phyloP scores from a whole-genome alignment of 139 green algal genomes.

The Haematococcus lacustris region DNA sequence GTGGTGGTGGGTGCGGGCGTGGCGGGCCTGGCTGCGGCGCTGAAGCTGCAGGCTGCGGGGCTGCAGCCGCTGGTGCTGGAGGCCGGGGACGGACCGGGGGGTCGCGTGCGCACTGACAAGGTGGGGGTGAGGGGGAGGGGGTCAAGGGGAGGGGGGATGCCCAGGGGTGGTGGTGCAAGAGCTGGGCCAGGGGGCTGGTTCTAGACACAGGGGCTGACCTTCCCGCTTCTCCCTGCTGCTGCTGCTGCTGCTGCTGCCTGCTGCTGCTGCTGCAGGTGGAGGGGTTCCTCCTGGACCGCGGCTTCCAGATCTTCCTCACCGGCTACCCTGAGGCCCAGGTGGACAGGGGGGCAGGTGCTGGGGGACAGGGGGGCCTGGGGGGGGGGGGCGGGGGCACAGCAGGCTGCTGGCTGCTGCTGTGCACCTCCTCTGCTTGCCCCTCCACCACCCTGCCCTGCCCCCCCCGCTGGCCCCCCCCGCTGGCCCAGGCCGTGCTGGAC shows the following conservation, averaged over 20 bases:
- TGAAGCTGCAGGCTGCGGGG: conserved; percentile 24
- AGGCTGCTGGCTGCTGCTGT: not conserved
- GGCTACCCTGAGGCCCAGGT: conserved; percentile 46
- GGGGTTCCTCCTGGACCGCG: conserved; percentile 90
- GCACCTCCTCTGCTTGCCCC: not conserved
- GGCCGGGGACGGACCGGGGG: conserved; percentile 81
- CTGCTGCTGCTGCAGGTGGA: conserved; percentile 47
- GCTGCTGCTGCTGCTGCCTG: too few relatives aligned
- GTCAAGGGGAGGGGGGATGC: too few relatives aligned
- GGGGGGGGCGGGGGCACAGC: not conserved
- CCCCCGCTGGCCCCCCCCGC: too few relatives aligned
- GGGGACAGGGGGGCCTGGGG: too few relatives aligned
- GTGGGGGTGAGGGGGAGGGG: too few relatives aligned
- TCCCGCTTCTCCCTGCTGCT: too few relatives aligned
- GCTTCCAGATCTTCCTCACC: conserved; percentile 98
- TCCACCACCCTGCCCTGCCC: too few relatives aligned
- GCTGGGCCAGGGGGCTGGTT: too few relatives aligned
- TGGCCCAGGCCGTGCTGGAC: conserved; percentile 58
- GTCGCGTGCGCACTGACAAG: conserved; percentile 69
- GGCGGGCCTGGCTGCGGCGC: conserved; percentile 39
- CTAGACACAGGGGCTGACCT: too few relatives aligned
- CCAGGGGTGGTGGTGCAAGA: too few relatives aligned
- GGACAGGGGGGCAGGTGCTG: too few relatives aligned
- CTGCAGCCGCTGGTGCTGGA: conserved; percentile 66
- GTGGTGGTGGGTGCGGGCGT: conserved; percentile 45